Conservation (phyloP, 1,139 yeast genomes). For the Blastobotrys aristatus region DNA sequence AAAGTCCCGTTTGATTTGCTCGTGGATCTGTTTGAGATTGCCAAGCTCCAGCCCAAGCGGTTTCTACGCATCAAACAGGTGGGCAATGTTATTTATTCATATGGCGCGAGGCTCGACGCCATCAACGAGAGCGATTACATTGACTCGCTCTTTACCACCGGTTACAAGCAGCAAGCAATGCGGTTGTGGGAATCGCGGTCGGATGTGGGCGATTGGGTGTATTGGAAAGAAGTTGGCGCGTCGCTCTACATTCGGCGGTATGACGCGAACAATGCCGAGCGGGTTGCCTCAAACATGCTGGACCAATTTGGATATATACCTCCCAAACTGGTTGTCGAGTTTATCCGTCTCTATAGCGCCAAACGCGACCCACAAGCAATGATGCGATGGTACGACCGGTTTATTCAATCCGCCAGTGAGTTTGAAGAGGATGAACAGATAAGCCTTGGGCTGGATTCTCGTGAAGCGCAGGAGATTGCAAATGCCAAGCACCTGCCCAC, state of each 20-base stretch:
- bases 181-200: constrained; percentile 30
- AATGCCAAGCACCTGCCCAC: constrained; percentile 7
- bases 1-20: constrained; percentile 26
- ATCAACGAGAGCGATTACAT: constrained; percentile 35
- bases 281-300: constrained; percentile 21
- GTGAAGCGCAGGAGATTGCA: constrained; percentile 5
- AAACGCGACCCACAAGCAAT: constrained; percentile 13
- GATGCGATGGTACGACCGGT: constrained; percentile 22
- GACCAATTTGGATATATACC: constrained; percentile 22
- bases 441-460: not conserved
- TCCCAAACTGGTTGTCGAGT: constrained; percentile 25
- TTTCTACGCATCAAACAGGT: constrained; percentile 23
- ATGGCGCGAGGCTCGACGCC: constrained; percentile 34
- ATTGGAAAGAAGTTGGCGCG: constrained; percentile 35
- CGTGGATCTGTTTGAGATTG: constrained; percentile 29
- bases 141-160: constrained; percentile 28
- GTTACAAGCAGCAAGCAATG: constrained; percentile 26
- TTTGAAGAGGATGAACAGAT: constrained; percentile 4
- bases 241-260: constrained; percentile 29
- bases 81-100: constrained; percentile 31
- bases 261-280: constrained; percentile 23
- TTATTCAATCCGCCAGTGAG: constrained; percentile 13
- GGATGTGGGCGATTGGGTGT: constrained; percentile 27
- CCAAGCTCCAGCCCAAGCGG: constrained; percentile 23
- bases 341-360: constrained; percentile 22